Evolutionary conservation across 495 filamentous ascomycete species (phyloP), one percentile per base, ranked within the genome.

Genomic region (Bacidia gigantensis): DNA sequence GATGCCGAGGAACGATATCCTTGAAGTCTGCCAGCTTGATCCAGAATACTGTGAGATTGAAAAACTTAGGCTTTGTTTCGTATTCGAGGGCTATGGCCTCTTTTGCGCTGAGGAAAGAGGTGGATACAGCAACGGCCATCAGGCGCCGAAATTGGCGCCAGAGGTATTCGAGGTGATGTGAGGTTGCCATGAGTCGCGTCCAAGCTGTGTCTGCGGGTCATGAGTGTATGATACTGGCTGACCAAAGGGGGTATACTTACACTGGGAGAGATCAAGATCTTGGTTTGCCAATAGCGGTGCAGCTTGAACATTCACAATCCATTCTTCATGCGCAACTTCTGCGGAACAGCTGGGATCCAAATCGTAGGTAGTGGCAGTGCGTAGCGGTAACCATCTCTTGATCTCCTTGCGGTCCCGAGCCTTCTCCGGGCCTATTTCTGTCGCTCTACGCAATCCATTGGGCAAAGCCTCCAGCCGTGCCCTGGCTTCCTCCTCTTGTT

Each of bases 1-100:
- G 77, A 50, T 84, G 75, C 55, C 79, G 79, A 14, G 83, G 81
- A 26, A 86, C 75, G 32, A 83, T 76, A 58, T 76, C 78, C 72
- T 84, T 77, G 64, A 88, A 85, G 62, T 88, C 84, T 48, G 81
- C 81, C 46, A 83, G 74, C 79, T 80, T 84, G 59, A 89, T 75
- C 72, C 86, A 87, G 64, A 89, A 89, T 62, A 87, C 71, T 52
- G 73, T 69, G 67, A 78, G 69, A 17, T 44, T 40, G 51, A 75
- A 73, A 61, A 76, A 77, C 55, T 75, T 77, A 38, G 69, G 71
- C 38, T 67, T 62, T 3, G 71, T 72, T 56, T 74, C 71, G 24
- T 54, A 49, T 32, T 63, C 58, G 26, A 63, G 48, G 7, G 38
- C 24, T 22, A 52, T 50, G 21, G 46, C 49, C 12, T 56, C 51